Conservation (phyloP, 2,329 filamentous ascomycete genomes). For the Nannizziopsis barbatae region DNA sequence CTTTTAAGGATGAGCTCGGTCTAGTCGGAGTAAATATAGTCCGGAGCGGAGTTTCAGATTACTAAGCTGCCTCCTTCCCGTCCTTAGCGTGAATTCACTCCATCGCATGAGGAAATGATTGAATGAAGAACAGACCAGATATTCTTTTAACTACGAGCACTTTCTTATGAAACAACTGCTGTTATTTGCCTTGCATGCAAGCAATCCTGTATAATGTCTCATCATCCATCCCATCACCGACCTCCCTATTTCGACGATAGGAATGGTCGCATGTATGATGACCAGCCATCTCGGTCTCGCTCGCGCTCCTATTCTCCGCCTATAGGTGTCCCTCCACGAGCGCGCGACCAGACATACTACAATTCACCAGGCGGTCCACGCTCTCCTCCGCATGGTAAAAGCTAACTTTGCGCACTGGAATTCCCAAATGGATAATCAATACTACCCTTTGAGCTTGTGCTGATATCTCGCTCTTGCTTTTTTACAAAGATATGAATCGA, state of each 20-base stretch:
- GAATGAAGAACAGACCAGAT: no score
- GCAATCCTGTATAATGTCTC: conserved; percentile 20
- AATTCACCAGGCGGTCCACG: conserved; percentile 34
- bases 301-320: conserved; percentile 26
- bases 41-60: no score
- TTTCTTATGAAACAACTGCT: neutral
- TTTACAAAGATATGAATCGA: conserved; percentile 29
- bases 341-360: conserved; percentile 22
- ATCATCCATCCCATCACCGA: conserved; percentile 20
- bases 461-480: conserved; percentile 26
- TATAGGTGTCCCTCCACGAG: conserved; percentile 10
- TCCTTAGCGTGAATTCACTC: no score
- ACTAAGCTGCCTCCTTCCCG: no score
- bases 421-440: conserved; percentile 15
- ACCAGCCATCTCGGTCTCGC: conserved; percentile 29
- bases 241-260: conserved; percentile 25
- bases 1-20: no score
- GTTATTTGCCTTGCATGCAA: neutral
- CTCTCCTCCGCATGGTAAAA: conserved; percentile 38
- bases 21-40: no score
- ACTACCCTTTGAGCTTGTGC: conserved; percentile 23
- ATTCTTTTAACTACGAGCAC: no score
- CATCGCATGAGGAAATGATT: no score
- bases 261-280: conserved; percentile 39
- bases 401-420: conserved; percentile 19